A percentile compares a stretch with the other conserved stretches of the same genome.
phyloP scores from a whole-genome alignment of 192 early-diverging fungal genomes.

The Geranomyces michiganensis region DNA sequence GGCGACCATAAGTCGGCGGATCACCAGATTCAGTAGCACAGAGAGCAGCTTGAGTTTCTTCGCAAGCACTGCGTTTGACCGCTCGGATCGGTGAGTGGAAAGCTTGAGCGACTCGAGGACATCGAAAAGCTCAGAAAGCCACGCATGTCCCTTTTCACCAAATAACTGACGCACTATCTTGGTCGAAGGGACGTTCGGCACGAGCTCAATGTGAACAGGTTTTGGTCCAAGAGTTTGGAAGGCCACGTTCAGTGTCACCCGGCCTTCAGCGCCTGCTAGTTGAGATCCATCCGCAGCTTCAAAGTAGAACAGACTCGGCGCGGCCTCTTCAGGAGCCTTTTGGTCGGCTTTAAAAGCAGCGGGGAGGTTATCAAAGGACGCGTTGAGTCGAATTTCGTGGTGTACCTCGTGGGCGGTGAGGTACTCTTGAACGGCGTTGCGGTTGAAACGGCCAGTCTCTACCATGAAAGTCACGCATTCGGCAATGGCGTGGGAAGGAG shows the following conservation, averaged over 20 bases:
- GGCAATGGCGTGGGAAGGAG: slow-evolving; percentile 65
- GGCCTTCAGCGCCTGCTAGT: slow-evolving; percentile 8
- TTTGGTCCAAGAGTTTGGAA: slow-evolving; percentile 52
- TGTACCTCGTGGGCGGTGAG: slow-evolving; percentile 55
- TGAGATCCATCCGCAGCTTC: slow-evolving; percentile 17
- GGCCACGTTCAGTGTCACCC: slow-evolving; percentile 55
- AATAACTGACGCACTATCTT: slow-evolving; percentile 43
- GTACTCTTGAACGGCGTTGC: slow-evolving; percentile 64
- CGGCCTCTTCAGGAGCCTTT: slow-evolving; percentile 16
- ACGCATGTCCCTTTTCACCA: slow-evolving; percentile 48
- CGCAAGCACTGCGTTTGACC: slow-evolving; percentile 43
- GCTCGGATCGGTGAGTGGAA: slow-evolving; percentile 19
- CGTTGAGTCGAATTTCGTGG: slow-evolving; percentile 33
- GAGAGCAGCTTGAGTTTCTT: slow-evolving; percentile 54
- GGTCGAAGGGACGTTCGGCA: slow-evolving; percentile 26
- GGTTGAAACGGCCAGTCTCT: slow-evolving; percentile 61
- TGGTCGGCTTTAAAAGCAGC: slow-evolving; percentile 6
- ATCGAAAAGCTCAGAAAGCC: slow-evolving; percentile 44
- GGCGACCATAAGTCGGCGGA: slow-evolving; percentile 38
- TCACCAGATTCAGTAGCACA: slow-evolving; percentile 52
- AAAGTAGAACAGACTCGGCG: slow-evolving; percentile 31
- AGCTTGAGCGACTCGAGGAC: slow-evolving; percentile 48
- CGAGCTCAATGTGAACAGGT: slow-evolving; percentile 48
- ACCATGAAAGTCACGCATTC: slow-evolving; percentile 73
- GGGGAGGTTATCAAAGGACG: slow-evolving; percentile 21